Evolutionary conservation across 1,284 basidiomycete genomes (phyloP), one percentile per base, ranked within the genome.

Genomic region (Athelia psychrophila): DNA sequence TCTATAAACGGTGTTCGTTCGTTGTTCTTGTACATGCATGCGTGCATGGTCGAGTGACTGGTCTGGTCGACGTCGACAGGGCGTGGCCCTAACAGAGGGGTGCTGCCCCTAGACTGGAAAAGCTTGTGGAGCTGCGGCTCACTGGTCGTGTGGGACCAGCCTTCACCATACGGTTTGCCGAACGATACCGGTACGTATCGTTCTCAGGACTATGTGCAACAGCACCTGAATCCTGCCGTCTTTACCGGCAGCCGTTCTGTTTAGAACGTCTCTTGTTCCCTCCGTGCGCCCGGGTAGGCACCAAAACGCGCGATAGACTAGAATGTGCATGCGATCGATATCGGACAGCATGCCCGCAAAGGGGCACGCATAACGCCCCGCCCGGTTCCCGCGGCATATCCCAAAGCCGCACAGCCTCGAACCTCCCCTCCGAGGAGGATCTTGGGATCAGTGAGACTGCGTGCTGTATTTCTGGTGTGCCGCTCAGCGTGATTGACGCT

Each of bases 381-480:
- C 61, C 60, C 62, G 44, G 51, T 60, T 60, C 52, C 58, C 59
- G 54, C 56, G 53, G 58, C 59, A 58, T 57, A 15, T 62, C 50
- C 57, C 62, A 62, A 60, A 53, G 51, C 50, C 19, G 22, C 22
- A 27, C 44, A 27, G 16, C 4, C 44, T 27, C 44, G 44, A 19
- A 35, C 56, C 54, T 60, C 55, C 33, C 35, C 59, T 58, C 51
- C 54, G 53, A 54, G 49, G 53, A 56, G 57, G 65, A 64, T 72
- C 64, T 58, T 66, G 58, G 62, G 62, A 58, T 55, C 53, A 54
- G 36, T 54, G 47, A 57, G 54, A 18, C 51, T 46, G 60, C 54
- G 54, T 60, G 57, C 63, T 59, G 71, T 25, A 58, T 81, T 72
- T 79, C 78, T 79, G 72, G 74, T 80, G 72, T 69, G 73, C 69